Base-by-base conservation (phyloP, 208 protist genomes). In the Strigomonas oncopelti region DNA sequence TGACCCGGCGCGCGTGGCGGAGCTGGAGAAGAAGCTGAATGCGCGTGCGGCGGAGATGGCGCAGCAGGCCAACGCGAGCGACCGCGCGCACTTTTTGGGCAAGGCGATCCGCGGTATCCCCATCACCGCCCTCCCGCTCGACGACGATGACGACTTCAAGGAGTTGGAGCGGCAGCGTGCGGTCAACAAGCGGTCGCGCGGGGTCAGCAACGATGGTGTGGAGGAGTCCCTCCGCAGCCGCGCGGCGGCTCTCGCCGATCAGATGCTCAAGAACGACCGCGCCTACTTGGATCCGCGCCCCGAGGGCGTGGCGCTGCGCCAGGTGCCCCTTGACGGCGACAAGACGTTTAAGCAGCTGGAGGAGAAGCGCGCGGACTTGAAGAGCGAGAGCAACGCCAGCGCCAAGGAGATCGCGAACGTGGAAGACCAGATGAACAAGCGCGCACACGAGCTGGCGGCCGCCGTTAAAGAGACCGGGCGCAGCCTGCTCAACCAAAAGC, bases 361-460 rank as follows among this genome's bases (percentile, higher is more conserved):
- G 58, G 70, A 78, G 60, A 74, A 83, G 67, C 72, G 85, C 13
- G 81, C 81, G 48, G 57, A 74, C 61, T 60, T 84, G 5, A 53
- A 55, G 32, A 14, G 16, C 20, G 9, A 56, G 1, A 36, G 61
- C 46, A 54, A 63, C 69, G 8, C 16, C 7, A 27, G 74, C 34
- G 75, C 65, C 28, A 56, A 56, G 48, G 53, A 77, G n/a, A 73
- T 88, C 29, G 46, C 59, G 24, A 69, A 60, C n/a, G 69, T 83
- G 34, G 84, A 90, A 74, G 74, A 76, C 11, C 64, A 81, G 59
- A 74, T 92, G 75, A 85, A 87, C 51, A 71, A 71, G 14, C 81
- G 84, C 5, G 84, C 71, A 0, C 77, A 81, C 38, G 67, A 76
- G 55, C 54, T 93, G 22, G 87, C 87, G 0, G 38, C 70, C 16